Percentiles rank a stretch among this genome's conserved stretches.
These are phyloP conservation scores for Cenchrus purpureus DNA, from an alignment of 176 grass and related monocot genomes.

Conservation along the genomic window DNA sequence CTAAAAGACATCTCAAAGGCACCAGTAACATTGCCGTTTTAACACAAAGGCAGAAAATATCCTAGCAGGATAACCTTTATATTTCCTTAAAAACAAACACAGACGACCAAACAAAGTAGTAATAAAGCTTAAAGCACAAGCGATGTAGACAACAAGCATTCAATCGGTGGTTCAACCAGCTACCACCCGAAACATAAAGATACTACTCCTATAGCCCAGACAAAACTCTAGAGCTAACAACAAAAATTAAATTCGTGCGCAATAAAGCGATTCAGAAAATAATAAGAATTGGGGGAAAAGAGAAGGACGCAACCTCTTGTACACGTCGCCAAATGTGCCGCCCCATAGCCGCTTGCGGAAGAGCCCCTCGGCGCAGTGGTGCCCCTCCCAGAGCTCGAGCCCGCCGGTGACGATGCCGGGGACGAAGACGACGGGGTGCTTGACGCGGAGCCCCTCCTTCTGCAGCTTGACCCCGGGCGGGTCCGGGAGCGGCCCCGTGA, in stretches of 20 bases:
- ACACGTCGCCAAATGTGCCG: slow-evolving; percentile 90
- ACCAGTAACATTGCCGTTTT: slow-evolving; percentile 14
- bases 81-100: slow-evolving; percentile 25
- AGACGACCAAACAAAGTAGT: slow-evolving; percentile 29
- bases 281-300: not conserved
- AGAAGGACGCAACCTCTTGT: slow-evolving; percentile 72
- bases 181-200: slow-evolving; percentile 20
- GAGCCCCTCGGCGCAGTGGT: slow-evolving; percentile 90
- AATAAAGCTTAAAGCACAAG: slow-evolving; percentile 3
- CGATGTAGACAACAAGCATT: slow-evolving; percentile 5
- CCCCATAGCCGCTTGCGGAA: slow-evolving; percentile 98
- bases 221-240: not conserved
- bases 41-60: slow-evolving; percentile 2
- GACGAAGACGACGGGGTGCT: slow-evolving; percentile 96
- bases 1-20: not conserved
- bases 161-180: slow-evolving; percentile 23
- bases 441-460: slow-evolving; percentile 86
- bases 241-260: not conserved
- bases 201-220: slow-evolving; percentile 2
- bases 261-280: slow-evolving; percentile 8
- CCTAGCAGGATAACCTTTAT: not conserved
- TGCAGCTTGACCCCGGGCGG: slow-evolving; percentile 86
- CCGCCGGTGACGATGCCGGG: slow-evolving; percentile 96
- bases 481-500: slow-evolving; percentile 87
- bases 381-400: slow-evolving; percentile 97